These are phyloP conservation scores for Cladosporium sp. DNA, from an alignment of 2,329 filamentous ascomycete species.

Conservation along the genomic window DNA sequence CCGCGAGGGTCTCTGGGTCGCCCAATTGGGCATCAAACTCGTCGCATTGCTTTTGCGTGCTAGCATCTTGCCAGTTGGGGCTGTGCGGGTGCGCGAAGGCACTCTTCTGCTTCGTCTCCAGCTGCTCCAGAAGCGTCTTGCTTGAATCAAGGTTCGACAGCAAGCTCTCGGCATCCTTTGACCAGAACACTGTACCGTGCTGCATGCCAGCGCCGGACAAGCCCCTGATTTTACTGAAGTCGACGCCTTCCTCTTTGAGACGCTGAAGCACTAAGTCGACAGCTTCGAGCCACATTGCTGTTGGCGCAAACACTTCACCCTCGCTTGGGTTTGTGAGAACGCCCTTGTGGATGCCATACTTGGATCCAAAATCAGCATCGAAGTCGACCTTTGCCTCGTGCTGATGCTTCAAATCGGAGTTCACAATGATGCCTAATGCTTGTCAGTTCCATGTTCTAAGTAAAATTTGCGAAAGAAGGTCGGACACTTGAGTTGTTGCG, in stretches of 20 bases:
- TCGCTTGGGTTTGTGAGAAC: constrained; percentile 75
- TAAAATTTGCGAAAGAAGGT: background rate
- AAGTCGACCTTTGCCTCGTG: constrained; percentile 92
- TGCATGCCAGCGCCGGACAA: constrained; percentile 93
- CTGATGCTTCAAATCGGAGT: constrained; percentile 71
- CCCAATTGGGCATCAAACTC: constrained; percentile 72
- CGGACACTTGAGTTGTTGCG: constrained; percentile 87
- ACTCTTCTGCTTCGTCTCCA: constrained; percentile 44
- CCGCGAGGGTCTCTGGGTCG: constrained; percentile 60
- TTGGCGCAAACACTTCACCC: constrained; percentile 85
- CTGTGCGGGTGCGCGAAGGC: constrained; percentile 81
- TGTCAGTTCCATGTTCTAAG: background rate
- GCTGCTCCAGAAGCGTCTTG: constrained; percentile 64
- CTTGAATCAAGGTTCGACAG: constrained; percentile 56
- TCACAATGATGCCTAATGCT: constrained; percentile 67
- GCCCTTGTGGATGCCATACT: constrained; percentile 72
- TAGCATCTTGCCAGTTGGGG: constrained; percentile 97
- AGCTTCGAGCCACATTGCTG: constrained; percentile 91
- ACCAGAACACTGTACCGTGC: constrained; percentile 97
- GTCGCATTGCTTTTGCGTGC: constrained; percentile 87
- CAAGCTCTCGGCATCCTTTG: constrained; percentile 57
- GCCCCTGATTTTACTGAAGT: constrained; percentile 69
- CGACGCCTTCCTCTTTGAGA: constrained; percentile 62
- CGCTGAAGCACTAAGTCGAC: constrained; percentile 76
- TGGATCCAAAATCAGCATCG: constrained; percentile 66